Conservation (phyloP, 108 stramenopile species). For the Schizochytrium sp. region DNA sequence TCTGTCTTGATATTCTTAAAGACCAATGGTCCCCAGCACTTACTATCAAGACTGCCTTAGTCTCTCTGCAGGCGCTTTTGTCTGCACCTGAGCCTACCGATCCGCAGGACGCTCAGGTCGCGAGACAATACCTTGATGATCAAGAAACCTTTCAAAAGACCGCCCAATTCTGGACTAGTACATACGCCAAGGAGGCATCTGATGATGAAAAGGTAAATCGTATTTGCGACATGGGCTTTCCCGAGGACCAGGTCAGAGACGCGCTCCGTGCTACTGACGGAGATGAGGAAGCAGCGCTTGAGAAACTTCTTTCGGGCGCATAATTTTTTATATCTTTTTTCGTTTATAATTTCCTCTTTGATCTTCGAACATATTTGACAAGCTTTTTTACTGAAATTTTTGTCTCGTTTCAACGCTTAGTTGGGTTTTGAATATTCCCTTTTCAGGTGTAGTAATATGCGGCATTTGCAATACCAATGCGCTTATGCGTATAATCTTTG, state of each 20-base stretch:
- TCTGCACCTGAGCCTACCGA: slow-evolving; percentile 76
- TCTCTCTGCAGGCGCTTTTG: slow-evolving; percentile 81
- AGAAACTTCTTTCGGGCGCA: slow-evolving; percentile 76
- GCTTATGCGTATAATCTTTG: too few species aligned
- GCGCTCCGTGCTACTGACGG: slow-evolving; percentile 87
- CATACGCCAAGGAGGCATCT: slow-evolving; percentile 69
- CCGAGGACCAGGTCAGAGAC: slow-evolving; percentile 80
- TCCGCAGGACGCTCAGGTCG: slow-evolving; percentile 96
- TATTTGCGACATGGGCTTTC: slow-evolving; percentile 97
- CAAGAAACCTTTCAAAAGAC: slow-evolving; percentile 84
- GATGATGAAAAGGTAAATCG: slow-evolving; percentile 81
- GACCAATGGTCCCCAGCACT: slow-evolving; percentile 97
- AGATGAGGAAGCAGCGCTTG: slow-evolving; percentile 91
- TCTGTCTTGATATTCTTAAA: slow-evolving; percentile 97
- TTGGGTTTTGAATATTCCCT: too few species aligned
- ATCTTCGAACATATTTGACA: too few species aligned
- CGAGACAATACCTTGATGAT: slow-evolving; percentile 87
- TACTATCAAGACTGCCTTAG: slow-evolving; percentile 94
- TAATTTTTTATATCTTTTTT: not conserved
- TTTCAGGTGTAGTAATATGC: too few species aligned
- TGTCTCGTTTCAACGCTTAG: too few species aligned
- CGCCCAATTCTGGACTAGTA: slow-evolving; percentile 80
- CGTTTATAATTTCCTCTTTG: too few species aligned
- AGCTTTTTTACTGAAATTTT: too few species aligned
- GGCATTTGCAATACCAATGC: too few species aligned